Conservation (phyloP, 2,329 filamentous ascomycete genomes). For the Lecanoromycetidae sp. region DNA sequence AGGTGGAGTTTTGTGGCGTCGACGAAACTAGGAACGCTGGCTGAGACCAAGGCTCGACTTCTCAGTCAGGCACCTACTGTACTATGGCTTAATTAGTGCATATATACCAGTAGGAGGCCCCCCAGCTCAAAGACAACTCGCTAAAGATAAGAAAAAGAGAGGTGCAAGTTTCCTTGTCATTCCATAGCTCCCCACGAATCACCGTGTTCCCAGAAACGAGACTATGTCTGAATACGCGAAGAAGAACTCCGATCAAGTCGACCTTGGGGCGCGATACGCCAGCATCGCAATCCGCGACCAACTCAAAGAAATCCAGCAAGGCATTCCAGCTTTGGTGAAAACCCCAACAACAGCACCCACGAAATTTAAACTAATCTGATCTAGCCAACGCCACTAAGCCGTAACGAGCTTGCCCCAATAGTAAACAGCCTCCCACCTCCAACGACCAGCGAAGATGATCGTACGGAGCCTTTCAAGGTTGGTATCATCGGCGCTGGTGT, state of each 20-base stretch:
- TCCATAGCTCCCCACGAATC: background rate
- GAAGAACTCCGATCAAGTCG: background rate
- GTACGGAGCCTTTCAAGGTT: constrained; percentile 8
- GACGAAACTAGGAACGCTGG: background rate
- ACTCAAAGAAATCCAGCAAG: constrained; percentile 5
- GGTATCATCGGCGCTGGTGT: constrained; percentile 29
- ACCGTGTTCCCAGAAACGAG: background rate
- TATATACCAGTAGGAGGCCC: background rate
- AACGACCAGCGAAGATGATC: background rate
- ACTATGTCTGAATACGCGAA: background rate
- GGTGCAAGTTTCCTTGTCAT: background rate
- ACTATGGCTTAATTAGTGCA: background rate
- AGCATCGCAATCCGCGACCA: constrained; percentile 10
- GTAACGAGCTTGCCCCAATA: constrained; percentile 8
- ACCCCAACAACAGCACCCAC: background rate
- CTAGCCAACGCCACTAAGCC: constrained; percentile 4
- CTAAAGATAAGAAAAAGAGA: background rate
- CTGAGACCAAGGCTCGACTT: background rate
- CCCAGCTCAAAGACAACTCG: background rate
- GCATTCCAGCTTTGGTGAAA: background rate
- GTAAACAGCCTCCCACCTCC: background rate
- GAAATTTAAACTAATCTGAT: background rate
- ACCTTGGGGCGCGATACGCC: background rate
- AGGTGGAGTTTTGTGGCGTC: background rate
- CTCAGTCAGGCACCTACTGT: background rate